Evolutionary conservation across 2,329 filamentous ascomycete genomes (phyloP).

Genomic region (Penicillium sp.): DNA sequence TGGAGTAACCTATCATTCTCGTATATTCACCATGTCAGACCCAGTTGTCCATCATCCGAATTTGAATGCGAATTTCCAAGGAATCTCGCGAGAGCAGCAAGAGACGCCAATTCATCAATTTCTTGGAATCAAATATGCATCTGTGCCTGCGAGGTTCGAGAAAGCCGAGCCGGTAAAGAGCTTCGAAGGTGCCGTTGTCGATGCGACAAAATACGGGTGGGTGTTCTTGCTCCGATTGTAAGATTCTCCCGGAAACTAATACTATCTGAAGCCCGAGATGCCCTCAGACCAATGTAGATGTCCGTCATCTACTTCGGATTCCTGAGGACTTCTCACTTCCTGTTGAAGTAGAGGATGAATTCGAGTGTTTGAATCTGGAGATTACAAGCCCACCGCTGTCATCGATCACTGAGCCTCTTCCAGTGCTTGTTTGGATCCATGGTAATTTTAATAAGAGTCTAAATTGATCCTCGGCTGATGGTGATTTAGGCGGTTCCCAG

Average conservation of each 20-base stretch:
- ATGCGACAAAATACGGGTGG: conserved; percentile 42
- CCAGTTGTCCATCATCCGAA: conserved; percentile 27
- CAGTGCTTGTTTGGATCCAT: conserved; percentile 54
- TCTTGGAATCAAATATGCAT: conserved; percentile 38
- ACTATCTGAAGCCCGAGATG: conserved; percentile 43
- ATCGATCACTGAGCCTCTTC: conserved; percentile 22
- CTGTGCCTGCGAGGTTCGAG: conserved; percentile 36
- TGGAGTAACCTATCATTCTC: conserved; percentile 1
- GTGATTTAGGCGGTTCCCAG: conserved; percentile 45
- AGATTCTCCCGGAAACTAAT: conserved; percentile 5
- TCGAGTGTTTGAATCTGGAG: conserved; percentile 50
- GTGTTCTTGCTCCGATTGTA: neutral
- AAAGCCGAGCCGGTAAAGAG: conserved; percentile 27
- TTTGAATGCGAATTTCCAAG: conserved; percentile 35
- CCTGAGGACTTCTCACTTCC: conserved; percentile 38
- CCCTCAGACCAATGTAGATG: conserved; percentile 47
- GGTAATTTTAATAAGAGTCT: conserved; percentile 36
- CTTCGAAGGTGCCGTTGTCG: conserved; percentile 32
- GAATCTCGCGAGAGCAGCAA: conserved; percentile 19
- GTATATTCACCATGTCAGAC: conserved; percentile 19
- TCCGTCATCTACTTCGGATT: conserved; percentile 50
- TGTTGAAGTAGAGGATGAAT: conserved; percentile 46
- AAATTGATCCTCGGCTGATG: neutral
- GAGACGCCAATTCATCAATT: conserved; percentile 30
- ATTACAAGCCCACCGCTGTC: conserved; percentile 35